A percentile compares a stretch with the other conserved stretches of the same genome.
Conservation (phyloP, 1,284 basidiomycete species). For the Sphaerobolus stellatus region DNA sequence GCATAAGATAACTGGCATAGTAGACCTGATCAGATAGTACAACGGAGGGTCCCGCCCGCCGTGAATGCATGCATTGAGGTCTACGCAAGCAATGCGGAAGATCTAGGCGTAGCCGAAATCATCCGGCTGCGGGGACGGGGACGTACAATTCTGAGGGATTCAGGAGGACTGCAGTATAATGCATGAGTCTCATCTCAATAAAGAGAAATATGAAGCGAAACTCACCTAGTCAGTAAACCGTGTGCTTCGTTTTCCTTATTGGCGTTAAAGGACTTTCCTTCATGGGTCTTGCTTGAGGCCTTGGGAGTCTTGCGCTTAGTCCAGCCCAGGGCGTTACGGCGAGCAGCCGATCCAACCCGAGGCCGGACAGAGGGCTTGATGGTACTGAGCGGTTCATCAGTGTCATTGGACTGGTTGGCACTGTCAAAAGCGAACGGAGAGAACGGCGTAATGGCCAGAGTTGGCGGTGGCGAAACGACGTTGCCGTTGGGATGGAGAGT, state of each 20-base stretch:
- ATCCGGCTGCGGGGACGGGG: conserved; percentile 41
- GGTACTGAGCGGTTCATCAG: conserved; percentile 30
- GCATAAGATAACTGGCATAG: conserved; percentile 1
- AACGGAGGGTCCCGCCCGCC: neutral
- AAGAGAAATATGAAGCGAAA: conserved; percentile 18
- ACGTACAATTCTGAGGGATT: conserved; percentile 62
- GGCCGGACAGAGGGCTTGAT: conserved; percentile 41
- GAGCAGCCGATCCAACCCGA: conserved; percentile 51
- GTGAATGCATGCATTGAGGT: neutral
- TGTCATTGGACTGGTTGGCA: conserved; percentile 19
- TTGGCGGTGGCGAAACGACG: conserved; percentile 34
- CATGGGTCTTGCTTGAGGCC: conserved; percentile 17
- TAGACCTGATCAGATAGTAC: neutral
- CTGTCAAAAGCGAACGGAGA: conserved; percentile 36
- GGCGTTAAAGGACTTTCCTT: conserved; percentile 10
- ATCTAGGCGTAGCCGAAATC: conserved; percentile 2
- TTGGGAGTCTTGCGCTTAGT: conserved; percentile 54
- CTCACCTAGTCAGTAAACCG: conserved; percentile 55
- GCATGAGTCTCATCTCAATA: conserved; percentile 3
- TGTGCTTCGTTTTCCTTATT: conserved; percentile 35
- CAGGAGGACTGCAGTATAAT: conserved; percentile 47
- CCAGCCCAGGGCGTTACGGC: conserved; percentile 60
- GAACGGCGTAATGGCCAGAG: conserved; percentile 42
- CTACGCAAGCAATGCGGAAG: conserved; percentile 3
- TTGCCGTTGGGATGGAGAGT: conserved; percentile 33